Conservation (phyloP, 148 eudicot species). For the Cornus kousa region DNA sequence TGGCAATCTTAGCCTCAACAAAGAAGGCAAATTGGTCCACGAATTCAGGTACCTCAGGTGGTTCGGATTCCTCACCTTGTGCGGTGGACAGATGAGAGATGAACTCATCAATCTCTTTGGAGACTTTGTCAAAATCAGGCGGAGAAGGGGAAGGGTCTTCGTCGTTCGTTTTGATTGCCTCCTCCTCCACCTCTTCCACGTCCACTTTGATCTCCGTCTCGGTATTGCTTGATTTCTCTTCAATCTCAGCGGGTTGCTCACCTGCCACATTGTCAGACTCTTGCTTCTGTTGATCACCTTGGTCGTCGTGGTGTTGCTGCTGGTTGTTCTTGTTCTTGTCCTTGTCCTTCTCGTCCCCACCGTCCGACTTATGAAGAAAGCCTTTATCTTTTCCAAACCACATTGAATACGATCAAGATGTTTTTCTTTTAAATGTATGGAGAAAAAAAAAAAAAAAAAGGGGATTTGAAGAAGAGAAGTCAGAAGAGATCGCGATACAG, state of each 20-base stretch:
- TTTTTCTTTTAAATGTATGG: not conserved
- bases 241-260: not conserved
- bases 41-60: slow-evolving; percentile 29
- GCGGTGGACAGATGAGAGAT: slow-evolving; percentile 15
- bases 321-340: not conserved
- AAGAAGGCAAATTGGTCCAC: slow-evolving; percentile 35
- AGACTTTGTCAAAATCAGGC: slow-evolving; percentile 33
- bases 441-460: not conserved
- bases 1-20: slow-evolving; percentile 35
- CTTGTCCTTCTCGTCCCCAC: not conserved
- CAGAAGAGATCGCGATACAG: not conserved
- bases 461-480: not conserved
- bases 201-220: not conserved
- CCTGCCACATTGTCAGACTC: not conserved
- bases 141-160: slow-evolving; percentile 15
- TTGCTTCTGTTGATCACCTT: not conserved
- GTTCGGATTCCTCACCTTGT: slow-evolving; percentile 5
- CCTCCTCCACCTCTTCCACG: not conserved
- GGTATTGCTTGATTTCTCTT: not conserved
- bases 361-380: slow-evolving; percentile 11
- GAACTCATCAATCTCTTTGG: slow-evolving; percentile 34
- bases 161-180: not conserved
- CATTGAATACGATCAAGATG: slow-evolving; percentile 7
- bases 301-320: not conserved
- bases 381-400: slow-evolving; percentile 24